phyloP scores from a whole-genome alignment of 768 basidiomycete genomes.

The Hortiboletus flavorubellus region DNA sequence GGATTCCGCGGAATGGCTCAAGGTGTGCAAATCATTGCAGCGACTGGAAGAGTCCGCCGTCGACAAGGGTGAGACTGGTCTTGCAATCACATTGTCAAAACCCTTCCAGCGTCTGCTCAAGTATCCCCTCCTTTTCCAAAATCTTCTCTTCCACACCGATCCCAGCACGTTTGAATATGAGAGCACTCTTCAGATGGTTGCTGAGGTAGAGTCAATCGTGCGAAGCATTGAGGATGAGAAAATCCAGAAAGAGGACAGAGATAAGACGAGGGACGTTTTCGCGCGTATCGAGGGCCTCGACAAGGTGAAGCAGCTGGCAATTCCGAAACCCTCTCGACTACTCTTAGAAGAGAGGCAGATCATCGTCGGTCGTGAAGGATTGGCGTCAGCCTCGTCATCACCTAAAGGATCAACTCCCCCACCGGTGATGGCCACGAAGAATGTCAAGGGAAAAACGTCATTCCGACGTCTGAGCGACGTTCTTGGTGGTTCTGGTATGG shows the following conservation, averaged over 20 bases:
- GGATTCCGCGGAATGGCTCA: conserved; percentile 74
- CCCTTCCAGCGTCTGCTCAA: conserved; percentile 96
- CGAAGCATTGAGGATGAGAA: conserved; percentile 98
- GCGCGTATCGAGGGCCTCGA: conserved; percentile 96
- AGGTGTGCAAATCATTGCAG: conserved; percentile 69
- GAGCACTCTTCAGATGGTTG: conserved; percentile 92
- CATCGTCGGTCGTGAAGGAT: conserved; percentile 33
- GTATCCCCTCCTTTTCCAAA: conserved; percentile 97
- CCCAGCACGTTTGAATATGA: conserved; percentile 98
- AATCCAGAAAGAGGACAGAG: conserved; percentile 92
- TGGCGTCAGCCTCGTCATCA: conserved; percentile 11
- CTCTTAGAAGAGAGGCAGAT: conserved; percentile 78
- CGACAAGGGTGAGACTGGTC: conserved; percentile 89
- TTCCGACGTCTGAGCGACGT: conserved; percentile 90
- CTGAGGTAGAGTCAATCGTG: conserved; percentile 95
- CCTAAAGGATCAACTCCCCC: conserved; percentile 35
- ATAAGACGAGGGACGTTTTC: conserved; percentile 91
- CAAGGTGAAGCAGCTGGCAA: conserved; percentile 86
- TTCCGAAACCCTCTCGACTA: conserved; percentile 85
- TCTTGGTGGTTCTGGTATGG: conserved; percentile 54
- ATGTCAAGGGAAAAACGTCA: conserved; percentile 77
- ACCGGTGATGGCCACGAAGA: conserved; percentile 42
- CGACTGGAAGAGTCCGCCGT: conserved; percentile 75
- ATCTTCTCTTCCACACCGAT: conserved; percentile 94
- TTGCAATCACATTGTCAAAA: conserved; percentile 93